Conservation (phyloP, 345 rosid genomes). For the Raphanus sativus region DNA sequence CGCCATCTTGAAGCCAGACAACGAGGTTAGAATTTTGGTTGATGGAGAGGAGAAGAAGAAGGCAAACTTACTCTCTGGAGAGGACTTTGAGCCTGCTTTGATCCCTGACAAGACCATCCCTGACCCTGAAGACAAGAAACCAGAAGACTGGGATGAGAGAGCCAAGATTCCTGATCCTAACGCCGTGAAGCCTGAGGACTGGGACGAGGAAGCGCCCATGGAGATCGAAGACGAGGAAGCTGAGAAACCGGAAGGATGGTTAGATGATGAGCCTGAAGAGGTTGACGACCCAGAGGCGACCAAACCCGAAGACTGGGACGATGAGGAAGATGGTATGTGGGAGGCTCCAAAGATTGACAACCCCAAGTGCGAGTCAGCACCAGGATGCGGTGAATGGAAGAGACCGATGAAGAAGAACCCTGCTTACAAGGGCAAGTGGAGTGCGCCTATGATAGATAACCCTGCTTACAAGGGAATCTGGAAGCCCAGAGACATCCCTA, state of each 20-base stretch:
- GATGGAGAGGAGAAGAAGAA: slow-evolving; percentile 87
- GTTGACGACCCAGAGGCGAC: slow-evolving; percentile 81
- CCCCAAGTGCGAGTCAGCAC: slow-evolving; percentile 70
- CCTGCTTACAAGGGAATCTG: slow-evolving; percentile 79
- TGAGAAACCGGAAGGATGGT: slow-evolving; percentile 87
- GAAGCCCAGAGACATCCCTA: slow-evolving; percentile 77
- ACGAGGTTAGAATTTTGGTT: slow-evolving; percentile 58
- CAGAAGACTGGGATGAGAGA: slow-evolving; percentile 90
- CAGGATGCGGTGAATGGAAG: slow-evolving; percentile 93
- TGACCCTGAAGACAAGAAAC: slow-evolving; percentile 86
- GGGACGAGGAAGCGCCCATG: slow-evolving; percentile 92
- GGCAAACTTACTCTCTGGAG: slow-evolving; percentile 61
- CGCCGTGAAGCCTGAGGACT: slow-evolving; percentile 78
- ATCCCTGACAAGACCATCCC: slow-evolving; percentile 81
- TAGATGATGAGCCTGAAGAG: slow-evolving; percentile 87
- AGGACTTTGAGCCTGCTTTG: slow-evolving; percentile 80
- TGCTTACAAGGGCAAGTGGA: slow-evolving; percentile 89
- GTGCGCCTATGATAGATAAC: slow-evolving; percentile 67
- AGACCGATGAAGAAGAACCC: slow-evolving; percentile 78
- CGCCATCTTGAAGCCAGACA: slow-evolving; percentile 72
- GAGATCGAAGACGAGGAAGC: slow-evolving; percentile 82
- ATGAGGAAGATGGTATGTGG: slow-evolving; percentile 92
- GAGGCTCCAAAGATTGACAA: slow-evolving; percentile 82
- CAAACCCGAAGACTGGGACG: slow-evolving; percentile 94
- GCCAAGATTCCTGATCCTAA: slow-evolving; percentile 70